Evolutionary conservation across 805 yeast species (phyloP).

Genomic region (Candida patagonica): DNA sequence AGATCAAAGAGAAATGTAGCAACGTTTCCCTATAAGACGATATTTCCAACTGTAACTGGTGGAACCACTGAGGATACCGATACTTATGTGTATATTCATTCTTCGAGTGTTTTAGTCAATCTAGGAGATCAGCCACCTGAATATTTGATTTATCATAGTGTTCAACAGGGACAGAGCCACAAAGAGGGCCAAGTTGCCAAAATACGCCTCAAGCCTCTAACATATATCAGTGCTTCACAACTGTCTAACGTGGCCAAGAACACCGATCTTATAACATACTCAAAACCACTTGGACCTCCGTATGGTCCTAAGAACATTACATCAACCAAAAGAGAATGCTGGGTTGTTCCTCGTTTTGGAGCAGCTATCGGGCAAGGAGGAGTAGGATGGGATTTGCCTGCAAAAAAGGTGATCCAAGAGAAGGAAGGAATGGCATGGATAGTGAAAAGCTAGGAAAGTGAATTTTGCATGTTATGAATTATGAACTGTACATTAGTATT

Average conservation of each 20-base stretch:
- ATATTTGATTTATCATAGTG: slow-evolving; percentile 61
- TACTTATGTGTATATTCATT: slow-evolving; percentile 65
- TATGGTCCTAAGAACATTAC: slow-evolving; percentile 66
- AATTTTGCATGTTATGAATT: neutral
- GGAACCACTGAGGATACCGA: slow-evolving; percentile 23
- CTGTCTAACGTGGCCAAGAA: slow-evolving; percentile 67
- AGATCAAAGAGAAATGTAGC: slow-evolving; percentile 47
- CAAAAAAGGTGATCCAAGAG: slow-evolving; percentile 62
- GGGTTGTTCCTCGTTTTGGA: slow-evolving; percentile 86
- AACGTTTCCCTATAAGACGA: slow-evolving; percentile 46
- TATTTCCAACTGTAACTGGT: slow-evolving; percentile 31
- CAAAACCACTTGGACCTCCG: slow-evolving; percentile 89
- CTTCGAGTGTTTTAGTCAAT: slow-evolving; percentile 53
- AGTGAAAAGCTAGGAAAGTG: slow-evolving; percentile 8
- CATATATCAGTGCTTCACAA: slow-evolving; percentile 66
- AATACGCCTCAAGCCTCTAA: slow-evolving; percentile 54
- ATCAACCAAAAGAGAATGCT: slow-evolving; percentile 68
- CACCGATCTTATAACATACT: slow-evolving; percentile 67
- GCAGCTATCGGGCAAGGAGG: slow-evolving; percentile 77
- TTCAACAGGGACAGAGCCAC: slow-evolving; percentile 44
- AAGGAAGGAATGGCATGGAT: slow-evolving; percentile 65
- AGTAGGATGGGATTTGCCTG: slow-evolving; percentile 87
- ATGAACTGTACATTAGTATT: too few species aligned
- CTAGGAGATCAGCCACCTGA: slow-evolving; percentile 69
- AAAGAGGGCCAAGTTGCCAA: slow-evolving; percentile 34